Evolutionary conservation across 108 stramenopile species (phyloP).

Genomic region (Cyclostephanos tholiformis): DNA sequence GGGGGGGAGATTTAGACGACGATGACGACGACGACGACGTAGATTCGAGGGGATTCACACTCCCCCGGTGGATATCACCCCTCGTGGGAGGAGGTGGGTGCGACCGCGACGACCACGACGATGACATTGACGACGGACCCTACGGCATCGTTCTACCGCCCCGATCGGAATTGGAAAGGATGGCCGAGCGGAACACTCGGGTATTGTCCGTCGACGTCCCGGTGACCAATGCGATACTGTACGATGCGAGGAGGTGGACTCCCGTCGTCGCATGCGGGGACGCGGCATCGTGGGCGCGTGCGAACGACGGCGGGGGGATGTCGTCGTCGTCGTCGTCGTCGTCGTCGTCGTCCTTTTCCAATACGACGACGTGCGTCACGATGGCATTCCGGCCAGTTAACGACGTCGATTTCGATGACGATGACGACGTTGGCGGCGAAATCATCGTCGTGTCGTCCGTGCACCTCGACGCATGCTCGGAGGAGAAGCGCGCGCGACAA

Average conservation of each 20-base stretch:
- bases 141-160: slow-evolving; percentile 46
- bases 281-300: too few species aligned
- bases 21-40: background rate
- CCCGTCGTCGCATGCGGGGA: too few species aligned
- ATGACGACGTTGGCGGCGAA: background rate
- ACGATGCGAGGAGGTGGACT: slow-evolving; percentile 31
- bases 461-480: slow-evolving; percentile 55
- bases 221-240: slow-evolving; percentile 55
- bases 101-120: background rate
- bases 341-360: background rate
- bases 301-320: background rate
- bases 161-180: slow-evolving; percentile 45
- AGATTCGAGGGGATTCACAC: slow-evolving; percentile 19
- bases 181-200: slow-evolving; percentile 53
- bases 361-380: slow-evolving; percentile 44
- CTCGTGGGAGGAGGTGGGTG: background rate
- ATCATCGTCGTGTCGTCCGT: slow-evolving; percentile 52
- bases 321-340: background rate
- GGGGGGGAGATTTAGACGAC: slow-evolving; percentile 16
- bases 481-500: slow-evolving; percentile 50
- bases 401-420: background rate
- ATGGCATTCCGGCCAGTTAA: slow-evolving; percentile 23
- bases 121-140: background rate
- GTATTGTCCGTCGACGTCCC: slow-evolving; percentile 50
- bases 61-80: slow-evolving; percentile 50